Evolutionary conservation across 2,329 filamentous ascomycete genomes (phyloP).

Genomic region (Penicillium griseofulvum): DNA sequence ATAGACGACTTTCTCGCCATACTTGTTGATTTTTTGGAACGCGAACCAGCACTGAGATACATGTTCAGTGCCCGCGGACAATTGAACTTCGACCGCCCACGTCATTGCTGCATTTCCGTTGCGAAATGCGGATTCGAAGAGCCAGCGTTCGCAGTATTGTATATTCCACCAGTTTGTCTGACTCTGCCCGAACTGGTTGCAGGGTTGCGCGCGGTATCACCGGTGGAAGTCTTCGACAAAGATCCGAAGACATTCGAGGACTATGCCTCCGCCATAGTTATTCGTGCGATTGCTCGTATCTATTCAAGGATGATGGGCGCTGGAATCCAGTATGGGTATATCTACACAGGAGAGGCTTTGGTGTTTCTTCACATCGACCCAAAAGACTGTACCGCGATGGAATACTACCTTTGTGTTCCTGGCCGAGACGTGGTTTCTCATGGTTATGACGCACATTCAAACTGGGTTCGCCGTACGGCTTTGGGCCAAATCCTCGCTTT

Average conservation of each 20-base stretch:
- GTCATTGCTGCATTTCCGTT: not conserved
- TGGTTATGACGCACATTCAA: not conserved
- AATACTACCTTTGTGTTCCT: constrained; percentile 27
- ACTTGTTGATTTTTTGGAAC: not conserved
- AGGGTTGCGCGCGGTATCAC: constrained; percentile 26
- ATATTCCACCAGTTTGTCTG: constrained; percentile 29
- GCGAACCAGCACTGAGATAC: not conserved
- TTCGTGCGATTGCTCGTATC: constrained; percentile 28
- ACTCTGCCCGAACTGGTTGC: constrained; percentile 23
- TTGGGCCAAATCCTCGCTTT: constrained; percentile 1
- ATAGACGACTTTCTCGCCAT: not conserved
- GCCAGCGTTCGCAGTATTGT: constrained; percentile 27
- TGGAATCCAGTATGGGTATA: constrained; percentile 27
- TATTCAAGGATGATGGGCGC: constrained; percentile 31
- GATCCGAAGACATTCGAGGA: constrained; percentile 27
- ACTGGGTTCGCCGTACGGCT: not conserved
- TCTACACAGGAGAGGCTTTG: constrained; percentile 32
- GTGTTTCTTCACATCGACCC: constrained; percentile 30
- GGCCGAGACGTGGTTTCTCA: constrained; percentile 23
- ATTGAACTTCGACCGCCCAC: not conserved
- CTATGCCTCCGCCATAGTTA: constrained; percentile 23
- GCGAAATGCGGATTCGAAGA: not conserved
- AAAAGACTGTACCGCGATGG: constrained; percentile 19
- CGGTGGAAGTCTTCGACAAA: constrained; percentile 26
- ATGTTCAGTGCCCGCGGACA: not conserved